Conservation (phyloP, 2,329 filamentous ascomycete species). For the Colletotrichum spinosum region DNA sequence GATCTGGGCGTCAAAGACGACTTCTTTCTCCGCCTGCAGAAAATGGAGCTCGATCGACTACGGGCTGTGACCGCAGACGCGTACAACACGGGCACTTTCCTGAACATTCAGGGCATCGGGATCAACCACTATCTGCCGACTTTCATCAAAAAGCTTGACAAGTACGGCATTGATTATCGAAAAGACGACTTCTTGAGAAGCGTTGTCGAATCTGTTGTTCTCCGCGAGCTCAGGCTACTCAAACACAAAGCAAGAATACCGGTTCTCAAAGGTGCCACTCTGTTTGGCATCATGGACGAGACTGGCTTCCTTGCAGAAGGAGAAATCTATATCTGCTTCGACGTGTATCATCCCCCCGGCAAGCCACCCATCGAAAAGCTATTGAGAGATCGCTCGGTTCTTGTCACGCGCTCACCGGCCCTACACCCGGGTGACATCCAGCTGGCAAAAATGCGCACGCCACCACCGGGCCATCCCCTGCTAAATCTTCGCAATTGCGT, state of each 20-base stretch:
- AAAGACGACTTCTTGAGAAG: constrained; percentile 77
- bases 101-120: constrained; percentile 72
- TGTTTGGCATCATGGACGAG: constrained; percentile 89
- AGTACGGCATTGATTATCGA: constrained; percentile 72
- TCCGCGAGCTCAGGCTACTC: constrained; percentile 77
- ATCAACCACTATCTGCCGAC: constrained; percentile 69
- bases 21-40: constrained; percentile 75
- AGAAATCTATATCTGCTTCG: constrained; percentile 74
- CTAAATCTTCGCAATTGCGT: constrained; percentile 76
- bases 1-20: constrained; percentile 72
- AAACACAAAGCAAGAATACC: constrained; percentile 85
- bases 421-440: constrained; percentile 87
- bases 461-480: constrained; percentile 70
- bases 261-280: constrained; percentile 75
- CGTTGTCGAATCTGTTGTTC: constrained; percentile 75
- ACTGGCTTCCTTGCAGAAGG: constrained; percentile 74
- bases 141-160: constrained; percentile 70
- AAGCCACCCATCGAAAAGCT: constrained; percentile 41
- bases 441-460: constrained; percentile 70
- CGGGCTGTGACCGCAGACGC: constrained; percentile 68
- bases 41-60: constrained; percentile 69
- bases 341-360: constrained; percentile 12
- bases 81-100: constrained; percentile 73
- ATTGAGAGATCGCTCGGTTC: constrained; percentile 56
- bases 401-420: constrained; percentile 84